Evolutionary conservation across 1,139 yeast species (phyloP).

Genomic region (Saccharomyces hybrid): DNA sequence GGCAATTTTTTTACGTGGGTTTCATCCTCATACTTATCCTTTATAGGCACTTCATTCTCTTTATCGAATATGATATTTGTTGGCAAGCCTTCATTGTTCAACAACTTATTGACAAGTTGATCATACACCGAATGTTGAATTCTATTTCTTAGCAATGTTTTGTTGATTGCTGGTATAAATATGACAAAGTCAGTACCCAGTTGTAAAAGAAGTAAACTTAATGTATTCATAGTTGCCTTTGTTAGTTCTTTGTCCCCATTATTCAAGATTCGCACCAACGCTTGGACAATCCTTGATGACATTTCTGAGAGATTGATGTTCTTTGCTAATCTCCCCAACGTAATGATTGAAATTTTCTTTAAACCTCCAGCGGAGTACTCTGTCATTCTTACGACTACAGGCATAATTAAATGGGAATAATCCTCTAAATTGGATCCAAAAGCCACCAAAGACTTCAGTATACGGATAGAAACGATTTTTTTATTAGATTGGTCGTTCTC

Average conservation of each 20-base stretch:
- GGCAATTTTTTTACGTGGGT: conserved; percentile 73
- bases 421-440: conserved; percentile 88
- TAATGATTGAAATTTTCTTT: conserved; percentile 70
- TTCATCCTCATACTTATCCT: conserved; percentile 59
- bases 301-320: conserved; percentile 72
- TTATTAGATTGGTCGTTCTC: conserved; percentile 68
- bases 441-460: conserved; percentile 77
- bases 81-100: conserved; percentile 88
- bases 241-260: conserved; percentile 55
- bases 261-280: conserved; percentile 64
- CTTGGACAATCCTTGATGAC: conserved; percentile 88
- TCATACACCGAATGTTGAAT: conserved; percentile 74
- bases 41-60: conserved; percentile 51
- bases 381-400: conserved; percentile 73
- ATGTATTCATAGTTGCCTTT: conserved; percentile 64
- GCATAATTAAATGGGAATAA: conserved; percentile 76
- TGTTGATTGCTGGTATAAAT: conserved; percentile 79
- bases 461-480: conserved; percentile 63
- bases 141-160: conserved; percentile 54
- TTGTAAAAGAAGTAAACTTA: conserved; percentile 71
- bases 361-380: conserved; percentile 57
- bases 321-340: conserved; percentile 75
- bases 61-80: conserved; percentile 65
- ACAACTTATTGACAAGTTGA: conserved; percentile 65
- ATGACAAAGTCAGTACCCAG: conserved; percentile 81